Conservation (phyloP, 495 filamentous ascomycete species). For the Aspergillus wentii region DNA sequence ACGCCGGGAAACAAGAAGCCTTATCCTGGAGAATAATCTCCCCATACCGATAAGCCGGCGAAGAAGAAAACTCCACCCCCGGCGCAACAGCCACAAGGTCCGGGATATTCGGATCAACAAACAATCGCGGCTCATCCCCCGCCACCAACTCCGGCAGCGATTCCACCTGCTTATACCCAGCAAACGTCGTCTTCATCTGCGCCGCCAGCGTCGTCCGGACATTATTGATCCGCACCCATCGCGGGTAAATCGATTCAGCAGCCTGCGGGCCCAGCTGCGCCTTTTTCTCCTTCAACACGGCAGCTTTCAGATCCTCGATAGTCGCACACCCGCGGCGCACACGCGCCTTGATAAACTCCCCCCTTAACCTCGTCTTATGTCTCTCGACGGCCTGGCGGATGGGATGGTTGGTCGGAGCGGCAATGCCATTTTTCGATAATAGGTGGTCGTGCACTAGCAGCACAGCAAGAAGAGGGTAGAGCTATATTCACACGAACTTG, state of each 20-base stretch:
- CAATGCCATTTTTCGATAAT: slow-evolving; percentile 72
- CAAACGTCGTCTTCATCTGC: slow-evolving; percentile 66
- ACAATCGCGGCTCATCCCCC: slow-evolving; percentile 30
- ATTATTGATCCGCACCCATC: slow-evolving; percentile 88
- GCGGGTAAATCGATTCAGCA: slow-evolving; percentile 49
- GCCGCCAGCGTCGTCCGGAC: slow-evolving; percentile 63
- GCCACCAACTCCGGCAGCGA: slow-evolving; percentile 39
- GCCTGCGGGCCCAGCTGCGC: slow-evolving; percentile 15
- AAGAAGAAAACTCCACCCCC: slow-evolving; percentile 59
- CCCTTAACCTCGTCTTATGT: slow-evolving; percentile 74
- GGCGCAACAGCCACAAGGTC: slow-evolving; percentile 77
- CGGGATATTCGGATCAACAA: slow-evolving; percentile 73
- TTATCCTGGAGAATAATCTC: slow-evolving; percentile 91
- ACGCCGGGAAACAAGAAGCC: slow-evolving; percentile 92
- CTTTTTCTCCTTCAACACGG: slow-evolving; percentile 40
- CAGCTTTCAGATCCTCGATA: slow-evolving; percentile 55
- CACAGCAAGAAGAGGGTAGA: slow-evolving; percentile 74
- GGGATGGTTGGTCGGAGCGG: slow-evolving; percentile 69
- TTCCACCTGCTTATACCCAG: slow-evolving; percentile 45
- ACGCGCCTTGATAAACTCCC: slow-evolving; percentile 77
- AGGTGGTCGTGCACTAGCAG: slow-evolving; percentile 85
- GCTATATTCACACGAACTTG: slow-evolving; percentile 45
- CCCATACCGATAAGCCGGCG: slow-evolving; percentile 66
- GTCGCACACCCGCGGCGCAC: slow-evolving; percentile 64
- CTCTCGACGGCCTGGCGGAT: slow-evolving; percentile 67